These are phyloP conservation scores for Solanum clarkiae DNA, from an alignment of 257 asterid species.

Conservation along the genomic window DNA sequence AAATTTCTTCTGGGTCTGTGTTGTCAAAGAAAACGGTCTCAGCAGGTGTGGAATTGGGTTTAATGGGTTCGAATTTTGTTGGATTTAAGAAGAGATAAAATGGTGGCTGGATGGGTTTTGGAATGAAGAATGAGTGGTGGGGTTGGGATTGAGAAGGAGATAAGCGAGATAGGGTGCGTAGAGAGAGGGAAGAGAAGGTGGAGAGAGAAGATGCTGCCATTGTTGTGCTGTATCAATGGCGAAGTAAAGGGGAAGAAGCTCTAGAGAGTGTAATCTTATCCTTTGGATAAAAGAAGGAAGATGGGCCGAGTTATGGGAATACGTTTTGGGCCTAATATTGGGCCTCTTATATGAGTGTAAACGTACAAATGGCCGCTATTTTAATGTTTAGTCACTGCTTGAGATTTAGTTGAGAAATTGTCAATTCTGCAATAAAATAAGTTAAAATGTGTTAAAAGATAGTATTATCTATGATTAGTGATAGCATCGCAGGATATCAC, in stretches of 20 bases:
- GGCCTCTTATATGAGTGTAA: background rate
- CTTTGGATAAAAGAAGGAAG: background rate
- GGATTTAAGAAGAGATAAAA: conserved; percentile 15
- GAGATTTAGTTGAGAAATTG: too few relatives aligned
- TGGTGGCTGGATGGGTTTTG: background rate
- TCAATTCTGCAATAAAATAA: too few relatives aligned
- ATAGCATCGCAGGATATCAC: too few relatives aligned
- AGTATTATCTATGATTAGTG: too few relatives aligned
- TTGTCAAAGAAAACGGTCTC: conserved; percentile 35
- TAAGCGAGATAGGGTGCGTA: background rate
- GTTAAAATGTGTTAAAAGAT: too few relatives aligned
- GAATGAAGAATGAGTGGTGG: conserved; percentile 1
- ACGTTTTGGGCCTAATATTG: background rate
- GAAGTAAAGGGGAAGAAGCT: background rate
- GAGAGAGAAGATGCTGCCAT: conserved; percentile 30
- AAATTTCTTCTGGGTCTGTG: conserved; percentile 37
- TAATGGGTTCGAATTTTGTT: conserved; percentile 11
- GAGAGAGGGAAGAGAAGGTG: conserved; percentile 44
- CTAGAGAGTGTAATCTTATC: background rate
- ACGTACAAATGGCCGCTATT: background rate
- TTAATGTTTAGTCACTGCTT: too few relatives aligned
- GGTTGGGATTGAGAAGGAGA: conserved; percentile 17
- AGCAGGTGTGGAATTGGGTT: conserved; percentile 17
- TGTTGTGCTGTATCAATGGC: background rate
- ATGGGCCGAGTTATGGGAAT: background rate